phyloP scores from a whole-genome alignment of 345 rosid genomes.

The Sapria himalayana region DNA sequence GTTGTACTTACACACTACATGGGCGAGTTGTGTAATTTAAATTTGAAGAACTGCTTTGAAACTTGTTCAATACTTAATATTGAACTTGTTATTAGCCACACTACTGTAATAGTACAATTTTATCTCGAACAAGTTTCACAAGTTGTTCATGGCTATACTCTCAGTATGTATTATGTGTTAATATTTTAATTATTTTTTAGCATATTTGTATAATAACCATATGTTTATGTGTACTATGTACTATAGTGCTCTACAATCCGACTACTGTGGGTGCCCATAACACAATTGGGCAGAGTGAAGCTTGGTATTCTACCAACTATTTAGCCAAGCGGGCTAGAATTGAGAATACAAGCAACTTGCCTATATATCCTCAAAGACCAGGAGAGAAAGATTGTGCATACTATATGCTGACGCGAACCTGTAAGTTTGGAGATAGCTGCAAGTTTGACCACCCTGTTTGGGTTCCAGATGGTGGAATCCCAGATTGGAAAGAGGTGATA shows the following conservation, averaged over 20 bases:
- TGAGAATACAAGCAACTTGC: slow-evolving; percentile 64
- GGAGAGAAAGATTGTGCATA: slow-evolving; percentile 98
- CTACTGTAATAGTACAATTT: too few relatives aligned
- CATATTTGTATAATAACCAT: slow-evolving; percentile 25
- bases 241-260: slow-evolving; percentile 78
- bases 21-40: too few relatives aligned
- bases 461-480: slow-evolving; percentile 99
- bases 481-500: slow-evolving; percentile 99
- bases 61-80: background rate
- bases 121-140: slow-evolving; percentile 8
- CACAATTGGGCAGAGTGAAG: slow-evolving; percentile 80
- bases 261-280: slow-evolving; percentile 61
- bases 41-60: background rate
- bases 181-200: slow-evolving; percentile 14
- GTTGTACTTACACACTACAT: too few relatives aligned
- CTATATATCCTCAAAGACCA: slow-evolving; percentile 86
- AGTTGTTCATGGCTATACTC: slow-evolving; percentile 1
- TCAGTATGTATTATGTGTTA: slow-evolving; percentile 4
- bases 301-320: slow-evolving; percentile 65
- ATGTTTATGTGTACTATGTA: slow-evolving; percentile 48
- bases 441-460: slow-evolving; percentile 99
- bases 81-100: slow-evolving; percentile 2
- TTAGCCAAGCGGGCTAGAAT: slow-evolving; percentile 80
- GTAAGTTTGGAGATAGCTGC: slow-evolving; percentile 98
- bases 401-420: slow-evolving; percentile 96